These are phyloP conservation scores for Neofusicoccum laricinum DNA, from an alignment of 2,329 filamentous ascomycete genomes.

Conservation along the genomic window DNA sequence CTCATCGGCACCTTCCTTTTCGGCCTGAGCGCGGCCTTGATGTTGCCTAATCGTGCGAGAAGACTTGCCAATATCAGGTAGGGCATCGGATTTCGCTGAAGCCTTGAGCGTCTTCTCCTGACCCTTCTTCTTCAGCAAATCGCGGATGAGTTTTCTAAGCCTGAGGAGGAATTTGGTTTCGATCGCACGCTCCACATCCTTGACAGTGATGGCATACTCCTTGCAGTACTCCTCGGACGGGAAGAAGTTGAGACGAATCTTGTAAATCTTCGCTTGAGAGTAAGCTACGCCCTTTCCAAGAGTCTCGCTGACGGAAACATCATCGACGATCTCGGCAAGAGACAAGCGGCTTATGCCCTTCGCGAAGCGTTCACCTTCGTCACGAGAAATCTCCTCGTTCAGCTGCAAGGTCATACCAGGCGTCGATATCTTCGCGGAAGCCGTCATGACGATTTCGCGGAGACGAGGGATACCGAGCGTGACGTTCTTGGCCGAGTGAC, in stretches of 20 bases:
- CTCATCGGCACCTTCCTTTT: conserved; percentile 53
- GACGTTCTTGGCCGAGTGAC: conserved; percentile 97
- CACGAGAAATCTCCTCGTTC: conserved; percentile 65
- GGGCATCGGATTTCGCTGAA: conserved; percentile 56
- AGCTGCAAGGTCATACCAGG: conserved; percentile 84
- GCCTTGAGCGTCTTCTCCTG: conserved; percentile 55
- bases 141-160: conserved; percentile 67
- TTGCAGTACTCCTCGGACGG: conserved; percentile 76
- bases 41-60: conserved; percentile 53
- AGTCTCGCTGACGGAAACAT: conserved; percentile 74
- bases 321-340: conserved; percentile 79
- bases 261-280: conserved; percentile 77
- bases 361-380: conserved; percentile 74
- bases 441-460: conserved; percentile 97
- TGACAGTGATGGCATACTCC: conserved; percentile 77
- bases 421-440: conserved; percentile 82
- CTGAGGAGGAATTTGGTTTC: conserved; percentile 74
- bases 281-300: conserved; percentile 69
- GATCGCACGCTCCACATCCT: conserved; percentile 76
- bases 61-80: conserved; percentile 71
- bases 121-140: conserved; percentile 76
- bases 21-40: conserved; percentile 44
- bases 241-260: conserved; percentile 80
- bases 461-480: conserved; percentile 96
- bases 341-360: conserved; percentile 89